Evolutionary conservation across 495 filamentous ascomycete genomes (phyloP), one percentile per base, ranked within the genome.

Genomic region (Tuber umbilicatum): DNA sequence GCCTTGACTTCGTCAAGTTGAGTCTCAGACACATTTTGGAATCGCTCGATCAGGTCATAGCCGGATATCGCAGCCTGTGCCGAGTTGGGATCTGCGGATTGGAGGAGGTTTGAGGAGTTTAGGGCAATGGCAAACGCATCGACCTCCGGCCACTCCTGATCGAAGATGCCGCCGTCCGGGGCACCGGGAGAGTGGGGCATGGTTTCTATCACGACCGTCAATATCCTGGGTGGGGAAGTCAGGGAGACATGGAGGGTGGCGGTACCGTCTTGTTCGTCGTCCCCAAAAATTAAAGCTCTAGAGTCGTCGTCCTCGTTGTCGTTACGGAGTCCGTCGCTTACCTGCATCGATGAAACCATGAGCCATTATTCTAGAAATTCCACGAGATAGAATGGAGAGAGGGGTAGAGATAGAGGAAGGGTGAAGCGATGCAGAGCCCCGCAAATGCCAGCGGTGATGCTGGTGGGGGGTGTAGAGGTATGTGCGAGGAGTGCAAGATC

Each of bases 71-170:
- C 73, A 35, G 73, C 43, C 35, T 75, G 45, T 6, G 17, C 70
- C 60, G 73, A 38, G 55, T 70, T 70, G 0, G 73, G 70, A 67
- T 76, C 73, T 16, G 64, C 64, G 27, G 73, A 72, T 73, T 78
- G 80, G 40, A 72, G 73, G 21, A 78, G 73, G 12, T 68, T 87
- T 64, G 90, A 89, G 64, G 85, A 85, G 79, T 91, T 89, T n/a
- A 91, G 83, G 75, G 85, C 85, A 74, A 89, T 86, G n/a, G 90
- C 90, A 76, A 91, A 91, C 35, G 85, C 85, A 78, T 91, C 88
- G 70, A 91, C 87, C 79, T 91, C 89, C n/a, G 79, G 55, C 55
- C 55, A 64, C 14, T 64, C 55, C 27, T 64, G 55, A 64, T 64
- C 70, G 40, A 76, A 78, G 64, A 76, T 73, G 70, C 76, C 68